Base-by-base conservation (phyloP, 2,329 filamentous ascomycete genomes). In the Clonostachys rosea region DNA sequence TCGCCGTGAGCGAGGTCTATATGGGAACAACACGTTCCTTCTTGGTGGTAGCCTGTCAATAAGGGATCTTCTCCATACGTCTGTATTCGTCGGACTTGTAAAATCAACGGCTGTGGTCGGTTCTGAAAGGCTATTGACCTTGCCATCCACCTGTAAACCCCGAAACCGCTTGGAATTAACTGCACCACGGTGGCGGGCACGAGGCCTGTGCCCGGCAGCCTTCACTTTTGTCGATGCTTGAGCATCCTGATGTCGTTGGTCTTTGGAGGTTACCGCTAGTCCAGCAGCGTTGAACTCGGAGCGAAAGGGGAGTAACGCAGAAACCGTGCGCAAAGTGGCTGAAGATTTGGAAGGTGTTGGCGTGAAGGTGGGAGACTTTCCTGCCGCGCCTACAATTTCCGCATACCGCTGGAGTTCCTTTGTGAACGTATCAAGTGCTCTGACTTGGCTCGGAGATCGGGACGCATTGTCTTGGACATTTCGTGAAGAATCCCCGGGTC, bases 211-310 rank as follows among this genome's bases (percentile, higher is more conserved):
- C 13, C 42, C 44, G 46, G 20, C 4, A 16, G 8, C 42, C 34
- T 24, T 30, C 14, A 17, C n/a, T 8, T 18, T 20, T 7, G 35
- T 11, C 42, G 12, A 40, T 11, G 37, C 20, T n/a, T 16, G 40
- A 48, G 57, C 40, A 40, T 56, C 45, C 39, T 54, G 17, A 49
- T 65, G 59, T 70, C 72, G 53, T 72, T 78, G 49, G 52, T 65
- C 51, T 42, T 61, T 61, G 35, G 79, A 80, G 11, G 79, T 82
- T 2, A 83, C 73, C 3, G 78, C 77, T 44, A 83, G 65, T 2
- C 78, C 77, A 46, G 75, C 78, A 48, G 69, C 69, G 47, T 64
- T 65, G 50, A 83, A 81, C 50, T 83, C 70, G 5, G 70, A 63
- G 42, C 69, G 71, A 54, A 75, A 83, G 3, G 78, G 78, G 24